Evolutionary conservation across 192 early-diverging fungal species (phyloP), one percentile per base, ranked within the genome.

Genomic region (Entomortierella lignicola): DNA sequence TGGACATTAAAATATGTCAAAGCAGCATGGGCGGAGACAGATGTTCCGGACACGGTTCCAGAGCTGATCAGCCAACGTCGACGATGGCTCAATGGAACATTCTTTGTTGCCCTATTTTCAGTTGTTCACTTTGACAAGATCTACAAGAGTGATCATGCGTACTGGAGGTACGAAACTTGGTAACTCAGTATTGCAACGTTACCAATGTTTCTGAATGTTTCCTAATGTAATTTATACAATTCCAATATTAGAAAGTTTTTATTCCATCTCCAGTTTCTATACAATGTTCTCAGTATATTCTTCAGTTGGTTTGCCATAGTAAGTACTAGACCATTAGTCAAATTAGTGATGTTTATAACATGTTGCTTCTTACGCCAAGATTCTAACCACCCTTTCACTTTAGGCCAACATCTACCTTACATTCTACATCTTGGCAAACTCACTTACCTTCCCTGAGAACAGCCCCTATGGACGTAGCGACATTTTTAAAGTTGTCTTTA

Each of bases 221-320:
- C n/a, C n/a, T n/a, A n/a, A n/a, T n/a, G n/a, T n/a, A n/a, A n/a
- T n/a, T n/a, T n/a, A n/a, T n/a, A n/a, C n/a, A 21, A 15, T 50
- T 61, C 1, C n/a, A 18, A 0, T 25, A 8, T 12, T 86, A 55
- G 89, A 91, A 54, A 94, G 50, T 48, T 93, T 37, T 72, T 94
- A 58, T 86, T 97, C 64, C 84, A 90, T 37, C 48, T 96, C 51
- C 92, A 96, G 83, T 87, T 94, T 41, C 37, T 92, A 31, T 97
- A 98, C 85, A 94, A 96, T 56, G 82, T 90, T 34, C 88, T 96
- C 80, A 90, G 89, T 69, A 73, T 95, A 68, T 72, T 96, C 30
- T 97, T 98, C 83, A 92, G 90, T 67, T 98, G 97, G 97, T 97
- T 98, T 83, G 89, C 91, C 8, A 80, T 98, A 20, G 86, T 87